Base-by-base conservation (phyloP, 495 filamentous ascomycete genomes). In the Hyaloscypha finlandica region DNA sequence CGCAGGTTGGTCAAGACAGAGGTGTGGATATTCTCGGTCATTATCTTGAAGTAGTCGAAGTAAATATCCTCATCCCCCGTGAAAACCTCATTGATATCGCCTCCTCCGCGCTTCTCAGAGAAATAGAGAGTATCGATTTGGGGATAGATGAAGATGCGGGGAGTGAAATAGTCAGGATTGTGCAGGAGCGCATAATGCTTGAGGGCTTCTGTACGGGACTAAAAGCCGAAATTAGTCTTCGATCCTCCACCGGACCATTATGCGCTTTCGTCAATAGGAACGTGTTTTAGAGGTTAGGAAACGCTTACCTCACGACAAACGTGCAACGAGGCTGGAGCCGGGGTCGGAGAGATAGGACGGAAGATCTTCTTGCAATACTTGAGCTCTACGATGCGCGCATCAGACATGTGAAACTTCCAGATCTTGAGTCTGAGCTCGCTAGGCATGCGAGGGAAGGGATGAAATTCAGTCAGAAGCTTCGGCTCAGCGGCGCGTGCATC, bases 21-120 rank as follows among this genome's bases (percentile, higher is more conserved):
- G 9, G 9, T 6, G 9, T 48, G 9, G 4, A 48, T 48, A 19
- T 11, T 48, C 42, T 48, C 14, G 42, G 42, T 48, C 42, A 48
- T 48, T 4, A 1, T 14, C 16, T 48, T 48, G 42, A 48, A 48
- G 42, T 48, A 48, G 42, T 19, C 42, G 11, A 14, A 14, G 16
- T 48, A 48, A 48, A 3, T 19, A 19, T 1, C 0, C 42, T 48
- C 16, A 14, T 48, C 16, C 4, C 0, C 8, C 4, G 4, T 14
- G 9, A 48, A 48, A 4, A 48, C 42, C 4, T 48, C 42, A 6
- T 14, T 14, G 42, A 48, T 4, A 1, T 48, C 11, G 42, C 42
- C 42, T 48, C 42, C 42, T 48, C 42, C 42, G 16, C 42, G 42
- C 42, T 48, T 48, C 42, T 48, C 42, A 48, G 42, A 48, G 42